Evolutionary conservation across 768 basidiomycete species (phyloP).

Genomic region (Suillus tomentosus): DNA sequence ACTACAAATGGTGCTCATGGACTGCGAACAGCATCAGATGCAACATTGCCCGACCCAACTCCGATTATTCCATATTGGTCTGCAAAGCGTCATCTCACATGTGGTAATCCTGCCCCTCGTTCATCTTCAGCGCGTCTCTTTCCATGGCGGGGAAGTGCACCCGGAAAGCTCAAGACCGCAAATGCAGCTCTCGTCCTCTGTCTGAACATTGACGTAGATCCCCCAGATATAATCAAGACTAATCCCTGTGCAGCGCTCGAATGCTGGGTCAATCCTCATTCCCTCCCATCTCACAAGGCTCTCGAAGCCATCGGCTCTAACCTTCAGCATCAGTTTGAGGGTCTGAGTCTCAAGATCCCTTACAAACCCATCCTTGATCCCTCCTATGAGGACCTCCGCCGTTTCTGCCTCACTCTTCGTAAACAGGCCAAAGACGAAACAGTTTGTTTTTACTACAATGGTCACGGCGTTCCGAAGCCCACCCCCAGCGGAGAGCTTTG

Average conservation of each 20-base stretch:
- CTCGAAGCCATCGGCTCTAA: slow-evolving; percentile 92
- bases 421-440: slow-evolving; percentile 93
- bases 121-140: slow-evolving; percentile 64
- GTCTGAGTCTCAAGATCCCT: slow-evolving; percentile 88
- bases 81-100: slow-evolving; percentile 87
- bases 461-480: slow-evolving; percentile 97
- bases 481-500: slow-evolving; percentile 95
- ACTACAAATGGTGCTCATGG: slow-evolving; percentile 35
- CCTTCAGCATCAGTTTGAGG: slow-evolving; percentile 94
- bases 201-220: slow-evolving; percentile 96
- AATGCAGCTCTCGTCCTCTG: slow-evolving; percentile 90
- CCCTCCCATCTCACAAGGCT: slow-evolving; percentile 89
- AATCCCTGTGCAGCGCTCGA: slow-evolving; percentile 93
- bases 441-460: slow-evolving; percentile 96
- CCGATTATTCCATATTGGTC: slow-evolving; percentile 82
- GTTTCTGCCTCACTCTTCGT: slow-evolving; percentile 80
- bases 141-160: slow-evolving; percentile 79
- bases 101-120: slow-evolving; percentile 79
- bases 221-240: slow-evolving; percentile 97
- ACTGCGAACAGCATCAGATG: slow-evolving; percentile 46
- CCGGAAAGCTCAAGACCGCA: slow-evolving; percentile 88
- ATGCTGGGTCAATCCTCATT: slow-evolving; percentile 97
- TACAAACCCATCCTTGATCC: slow-evolving; percentile 97
- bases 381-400: slow-evolving; percentile 88
- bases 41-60: slow-evolving; percentile 46